A percentile compares a stretch with the other conserved stretches of the same genome.
These are phyloP conservation scores for Lichtheimia ornata DNA, from an alignment of 371 early-diverging fungal species.

Conservation along the genomic window DNA sequence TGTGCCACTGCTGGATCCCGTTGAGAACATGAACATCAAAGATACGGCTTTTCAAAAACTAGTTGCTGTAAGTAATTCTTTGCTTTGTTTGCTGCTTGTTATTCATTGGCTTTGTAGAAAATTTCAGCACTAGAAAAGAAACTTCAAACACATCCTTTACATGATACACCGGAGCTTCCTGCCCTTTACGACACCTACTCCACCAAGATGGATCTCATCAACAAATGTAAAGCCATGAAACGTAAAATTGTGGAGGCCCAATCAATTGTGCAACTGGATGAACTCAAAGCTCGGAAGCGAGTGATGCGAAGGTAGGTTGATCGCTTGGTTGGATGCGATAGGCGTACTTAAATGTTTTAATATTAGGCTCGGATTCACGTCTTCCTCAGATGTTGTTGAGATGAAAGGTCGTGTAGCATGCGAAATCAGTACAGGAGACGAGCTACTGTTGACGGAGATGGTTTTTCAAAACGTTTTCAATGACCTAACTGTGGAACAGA, in stretches of 20 bases:
- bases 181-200: slow-evolving; percentile 65
- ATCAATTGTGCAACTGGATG: slow-evolving; percentile 88
- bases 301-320: slow-evolving; percentile 74
- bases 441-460: slow-evolving; percentile 98
- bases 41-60: slow-evolving; percentile 81
- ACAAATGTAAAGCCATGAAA: slow-evolving; percentile 66
- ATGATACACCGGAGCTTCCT: slow-evolving; percentile 55
- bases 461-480: slow-evolving; percentile 98
- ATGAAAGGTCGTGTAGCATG: slow-evolving; percentile 99
- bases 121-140: slow-evolving; percentile 70
- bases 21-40: slow-evolving; percentile 87
- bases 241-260: slow-evolving; percentile 77
- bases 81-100: background rate
- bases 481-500: slow-evolving; percentile 89
- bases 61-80: slow-evolving; percentile 40
- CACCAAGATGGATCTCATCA: slow-evolving; percentile 57
- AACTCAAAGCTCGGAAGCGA: slow-evolving; percentile 87
- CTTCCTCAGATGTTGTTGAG: slow-evolving; percentile 84
- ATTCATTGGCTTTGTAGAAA: slow-evolving; percentile 43
- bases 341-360: background rate
- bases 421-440: slow-evolving; percentile 98
- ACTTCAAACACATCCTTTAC: slow-evolving; percentile 62
- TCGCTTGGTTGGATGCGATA: background rate
- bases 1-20: slow-evolving; percentile 85
- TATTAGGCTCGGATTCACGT: slow-evolving; percentile 80